Evolutionary conservation across 2,329 filamentous ascomycete species (phyloP).

Genomic region (Phyllosticta capitalensis): DNA sequence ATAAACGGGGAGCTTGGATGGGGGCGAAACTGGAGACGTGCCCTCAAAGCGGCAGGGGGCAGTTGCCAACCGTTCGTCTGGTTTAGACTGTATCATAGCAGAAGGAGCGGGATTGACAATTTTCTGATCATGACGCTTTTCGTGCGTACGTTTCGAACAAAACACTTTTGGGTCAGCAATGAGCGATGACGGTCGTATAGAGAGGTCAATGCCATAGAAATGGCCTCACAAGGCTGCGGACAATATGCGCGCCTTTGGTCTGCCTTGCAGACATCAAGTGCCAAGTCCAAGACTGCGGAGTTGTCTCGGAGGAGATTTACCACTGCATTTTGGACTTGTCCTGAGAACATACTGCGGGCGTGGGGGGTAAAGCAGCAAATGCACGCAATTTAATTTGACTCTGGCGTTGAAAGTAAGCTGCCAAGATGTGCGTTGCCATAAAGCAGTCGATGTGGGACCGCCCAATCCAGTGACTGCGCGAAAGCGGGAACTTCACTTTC

Average conservation of each 20-base stretch:
- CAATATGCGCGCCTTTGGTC: neutral
- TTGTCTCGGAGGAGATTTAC: too few relatives aligned
- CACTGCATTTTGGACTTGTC: too few relatives aligned
- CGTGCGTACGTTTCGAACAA: neutral
- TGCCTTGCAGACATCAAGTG: too few relatives aligned
- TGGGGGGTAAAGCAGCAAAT: neutral
- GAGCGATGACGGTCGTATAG: neutral
- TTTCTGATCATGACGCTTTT: neutral
- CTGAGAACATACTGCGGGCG: too few relatives aligned
- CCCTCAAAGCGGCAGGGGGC: neutral
- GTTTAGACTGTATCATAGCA: conserved; percentile 29
- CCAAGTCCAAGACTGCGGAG: too few relatives aligned
- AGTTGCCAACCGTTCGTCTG: conserved; percentile 16
- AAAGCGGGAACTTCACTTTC: neutral
- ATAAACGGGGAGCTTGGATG: conserved; percentile 9
- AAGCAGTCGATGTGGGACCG: neutral
- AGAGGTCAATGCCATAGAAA: too few relatives aligned
- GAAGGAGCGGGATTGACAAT: neutral
- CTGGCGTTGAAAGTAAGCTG: neutral
- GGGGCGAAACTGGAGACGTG: neutral
- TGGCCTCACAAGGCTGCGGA: neutral
- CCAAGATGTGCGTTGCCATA: neutral
- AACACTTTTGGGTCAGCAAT: neutral
- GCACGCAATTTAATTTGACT: neutral
- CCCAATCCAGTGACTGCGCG: conserved; percentile 1